These are phyloP conservation scores for Cercospora zeae-maydis DNA, from an alignment of 2,329 filamentous ascomycete genomes.

Conservation along the genomic window DNA sequence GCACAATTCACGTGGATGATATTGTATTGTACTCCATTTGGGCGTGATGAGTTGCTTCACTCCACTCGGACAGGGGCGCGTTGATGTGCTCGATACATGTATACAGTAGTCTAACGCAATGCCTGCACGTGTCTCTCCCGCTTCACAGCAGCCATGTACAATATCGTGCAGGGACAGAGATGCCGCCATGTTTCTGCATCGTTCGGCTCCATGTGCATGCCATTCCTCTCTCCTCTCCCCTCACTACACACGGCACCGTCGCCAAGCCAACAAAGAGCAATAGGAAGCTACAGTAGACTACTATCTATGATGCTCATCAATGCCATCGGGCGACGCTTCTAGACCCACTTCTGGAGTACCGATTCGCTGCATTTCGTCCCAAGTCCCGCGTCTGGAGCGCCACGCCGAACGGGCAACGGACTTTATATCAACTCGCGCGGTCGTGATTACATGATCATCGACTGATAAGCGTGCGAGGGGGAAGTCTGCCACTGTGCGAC, in stretches of 20 bases:
- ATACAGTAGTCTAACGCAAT: no score
- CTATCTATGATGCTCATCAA: conserved; percentile 8
- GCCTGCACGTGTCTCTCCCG: neutral
- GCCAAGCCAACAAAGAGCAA: neutral
- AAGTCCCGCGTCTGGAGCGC: neutral
- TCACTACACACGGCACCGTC: neutral
- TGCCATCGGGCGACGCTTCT: neutral
- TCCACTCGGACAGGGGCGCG: neutral
- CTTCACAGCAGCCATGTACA: neutral
- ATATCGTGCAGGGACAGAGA: neutral
- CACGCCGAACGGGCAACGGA: neutral
- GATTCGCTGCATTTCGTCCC: neutral
- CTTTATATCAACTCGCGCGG: neutral
- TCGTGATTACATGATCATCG: neutral
- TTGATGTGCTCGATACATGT: neutral
- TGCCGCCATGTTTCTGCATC: neutral
- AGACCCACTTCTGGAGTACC: neutral
- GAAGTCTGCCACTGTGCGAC: neutral
- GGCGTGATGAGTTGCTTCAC: no score
- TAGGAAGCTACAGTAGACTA: no score
- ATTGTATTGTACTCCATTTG: no score
- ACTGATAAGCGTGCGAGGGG: conserved; percentile 3
- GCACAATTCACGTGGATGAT: neutral
- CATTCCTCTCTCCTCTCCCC: neutral
- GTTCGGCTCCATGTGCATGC: neutral